These are phyloP conservation scores for Colletotrichum chlorophyti DNA, from an alignment of 2,329 filamentous ascomycete species.

Conservation along the genomic window DNA sequence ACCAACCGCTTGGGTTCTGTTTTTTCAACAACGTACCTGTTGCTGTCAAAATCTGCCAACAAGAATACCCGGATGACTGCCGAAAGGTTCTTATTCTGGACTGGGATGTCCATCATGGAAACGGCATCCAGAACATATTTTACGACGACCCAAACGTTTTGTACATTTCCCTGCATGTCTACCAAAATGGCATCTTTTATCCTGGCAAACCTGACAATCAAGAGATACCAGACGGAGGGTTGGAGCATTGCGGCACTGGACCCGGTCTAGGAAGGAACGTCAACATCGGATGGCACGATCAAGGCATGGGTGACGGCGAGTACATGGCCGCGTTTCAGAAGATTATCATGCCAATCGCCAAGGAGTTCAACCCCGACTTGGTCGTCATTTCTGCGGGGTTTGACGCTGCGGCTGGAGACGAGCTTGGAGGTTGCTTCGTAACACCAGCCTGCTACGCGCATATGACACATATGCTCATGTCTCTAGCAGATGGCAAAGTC, in stretches of 20 bases:
- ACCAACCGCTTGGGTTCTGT: conserved; percentile 91
- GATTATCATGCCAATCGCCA: conserved; percentile 94
- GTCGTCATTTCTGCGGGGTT: conserved; percentile 97
- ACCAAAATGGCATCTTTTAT: conserved; percentile 84
- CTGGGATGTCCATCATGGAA: conserved; percentile 85
- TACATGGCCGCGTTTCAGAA: conserved; percentile 97
- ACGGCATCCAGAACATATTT: conserved; percentile 95
- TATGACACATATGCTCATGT: conserved; percentile 99
- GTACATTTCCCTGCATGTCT: conserved; percentile 94
- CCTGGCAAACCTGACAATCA: conserved; percentile 69
- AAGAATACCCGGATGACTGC: conserved; percentile 79
- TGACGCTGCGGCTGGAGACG: conserved; percentile 92
- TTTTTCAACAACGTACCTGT: conserved; percentile 98
- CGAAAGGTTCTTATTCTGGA: conserved; percentile 92
- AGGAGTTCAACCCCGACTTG: conserved; percentile 91
- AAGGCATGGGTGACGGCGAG: conserved; percentile 93
- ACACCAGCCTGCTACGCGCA: conserved; percentile 92
- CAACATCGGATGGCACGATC: conserved; percentile 72
- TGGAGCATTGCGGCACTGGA: conserved; percentile 64
- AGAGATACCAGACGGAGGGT: conserved; percentile 65
- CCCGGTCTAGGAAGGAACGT: conserved; percentile 66
- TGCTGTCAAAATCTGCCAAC: conserved; percentile 86
- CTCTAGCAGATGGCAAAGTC: conserved; percentile 85
- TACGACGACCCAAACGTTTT: conserved; percentile 94
- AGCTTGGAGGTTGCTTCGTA: conserved; percentile 91